phyloP scores from a whole-genome alignment of 1,284 basidiomycete species.

The Schizophyllum commune region DNA sequence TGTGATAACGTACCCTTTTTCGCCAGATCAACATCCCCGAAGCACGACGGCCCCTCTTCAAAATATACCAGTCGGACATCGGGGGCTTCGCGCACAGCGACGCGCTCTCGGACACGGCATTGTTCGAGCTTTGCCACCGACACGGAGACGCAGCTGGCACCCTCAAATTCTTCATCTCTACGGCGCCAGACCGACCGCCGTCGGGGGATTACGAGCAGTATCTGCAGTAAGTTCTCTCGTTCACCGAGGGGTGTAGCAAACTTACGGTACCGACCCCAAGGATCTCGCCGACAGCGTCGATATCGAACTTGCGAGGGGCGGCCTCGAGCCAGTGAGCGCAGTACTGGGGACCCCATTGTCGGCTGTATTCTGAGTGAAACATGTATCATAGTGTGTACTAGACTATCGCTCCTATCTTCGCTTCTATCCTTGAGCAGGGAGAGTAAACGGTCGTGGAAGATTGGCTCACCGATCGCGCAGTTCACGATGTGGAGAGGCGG shows the following conservation, averaged over 20 bases:
- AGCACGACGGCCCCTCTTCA: conserved; percentile 54
- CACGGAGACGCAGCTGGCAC: conserved; percentile 59
- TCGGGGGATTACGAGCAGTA: neutral
- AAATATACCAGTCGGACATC: conserved; percentile 69
- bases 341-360: neutral
- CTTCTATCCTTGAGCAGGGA: neutral
- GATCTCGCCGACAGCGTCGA: neutral
- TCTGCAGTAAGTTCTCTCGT: neutral
- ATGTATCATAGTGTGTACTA: neutral
- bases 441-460: neutral
- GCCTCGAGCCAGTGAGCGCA: neutral
- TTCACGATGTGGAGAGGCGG: no score
- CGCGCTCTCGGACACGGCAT: conserved; percentile 47
- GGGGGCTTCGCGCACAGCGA: conserved; percentile 56
- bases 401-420: neutral
- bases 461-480: neutral
- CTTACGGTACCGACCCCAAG: neutral
- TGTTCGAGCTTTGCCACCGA: conserved; percentile 55
- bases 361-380: neutral
- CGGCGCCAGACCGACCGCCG: conserved; percentile 31
- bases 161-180: conserved; percentile 64
- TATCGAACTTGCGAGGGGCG: neutral
- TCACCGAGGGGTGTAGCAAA: neutral
- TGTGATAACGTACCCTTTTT: conserved; percentile 2
- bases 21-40: conserved; percentile 65